Conservation (phyloP, 2,329 filamentous ascomycete species). For the Penicillium sp. region DNA sequence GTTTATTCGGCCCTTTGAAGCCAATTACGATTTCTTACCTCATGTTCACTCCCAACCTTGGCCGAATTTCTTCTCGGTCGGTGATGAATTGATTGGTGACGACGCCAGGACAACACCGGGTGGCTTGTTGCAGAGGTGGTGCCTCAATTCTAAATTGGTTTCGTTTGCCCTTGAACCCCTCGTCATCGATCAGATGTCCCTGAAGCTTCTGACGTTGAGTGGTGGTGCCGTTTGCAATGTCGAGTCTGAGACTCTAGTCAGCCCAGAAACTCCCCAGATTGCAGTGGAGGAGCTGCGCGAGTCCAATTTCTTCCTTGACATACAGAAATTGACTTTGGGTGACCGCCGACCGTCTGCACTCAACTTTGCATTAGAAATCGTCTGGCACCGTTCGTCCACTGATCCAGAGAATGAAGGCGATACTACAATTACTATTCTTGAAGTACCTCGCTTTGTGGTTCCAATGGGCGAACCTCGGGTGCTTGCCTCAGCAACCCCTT, state of each 20-base stretch:
- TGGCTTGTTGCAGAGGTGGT: slow-evolving; percentile 81
- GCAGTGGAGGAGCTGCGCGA: slow-evolving; percentile 69
- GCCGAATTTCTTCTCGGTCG: slow-evolving; percentile 80
- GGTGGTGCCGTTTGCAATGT: slow-evolving; percentile 63
- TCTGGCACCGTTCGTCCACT: slow-evolving; percentile 63
- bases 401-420: slow-evolving; percentile 26
- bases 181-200: slow-evolving; percentile 62
- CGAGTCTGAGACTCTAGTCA: slow-evolving; percentile 33
- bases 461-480: slow-evolving; percentile 86
- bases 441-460: slow-evolving; percentile 77
- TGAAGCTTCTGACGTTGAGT: slow-evolving; percentile 62
- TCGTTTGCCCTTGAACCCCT: slow-evolving; percentile 72
- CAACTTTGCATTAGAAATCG: slow-evolving; percentile 72
- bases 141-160: slow-evolving; percentile 67
- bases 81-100: slow-evolving; percentile 40
- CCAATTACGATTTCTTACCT: slow-evolving; percentile 84
- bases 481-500: slow-evolving; percentile 54
- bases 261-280: slow-evolving; percentile 46
- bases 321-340: slow-evolving; percentile 76
- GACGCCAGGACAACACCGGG: slow-evolving; percentile 38
- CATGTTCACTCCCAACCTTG: slow-evolving; percentile 75
- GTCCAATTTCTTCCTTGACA: slow-evolving; percentile 70
- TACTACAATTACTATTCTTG: slow-evolving; percentile 67
- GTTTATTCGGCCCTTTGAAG: slow-evolving; percentile 83
- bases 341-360: slow-evolving; percentile 75